These are phyloP conservation scores for Geotrichum fermentans DNA, from an alignment of 1,139 yeast genomes.

Conservation along the genomic window DNA sequence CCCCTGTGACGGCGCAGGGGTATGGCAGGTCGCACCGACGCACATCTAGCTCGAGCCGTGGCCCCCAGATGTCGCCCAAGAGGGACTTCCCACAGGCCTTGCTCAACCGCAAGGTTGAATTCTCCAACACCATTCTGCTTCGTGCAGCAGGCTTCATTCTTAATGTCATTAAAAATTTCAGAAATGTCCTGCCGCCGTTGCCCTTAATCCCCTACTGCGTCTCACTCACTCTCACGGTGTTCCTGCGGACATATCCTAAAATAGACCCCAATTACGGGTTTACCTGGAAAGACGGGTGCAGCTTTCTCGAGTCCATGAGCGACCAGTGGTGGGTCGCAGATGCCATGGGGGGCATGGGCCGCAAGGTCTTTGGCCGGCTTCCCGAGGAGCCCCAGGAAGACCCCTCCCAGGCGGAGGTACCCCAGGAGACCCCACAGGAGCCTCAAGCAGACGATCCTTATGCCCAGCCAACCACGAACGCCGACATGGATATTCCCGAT, in stretches of 20 bases:
- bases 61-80: not conserved
- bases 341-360: slow-evolving; percentile 39
- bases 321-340: slow-evolving; percentile 40
- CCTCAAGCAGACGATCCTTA: not conserved
- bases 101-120: slow-evolving; percentile 1
- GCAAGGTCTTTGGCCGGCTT: slow-evolving; percentile 32
- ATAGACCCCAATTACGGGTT: slow-evolving; percentile 31
- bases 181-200: slow-evolving; percentile 31
- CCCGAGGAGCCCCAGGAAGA: slow-evolving; percentile 22
- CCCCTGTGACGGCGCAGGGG: slow-evolving; percentile 4
- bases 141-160: slow-evolving; percentile 35
- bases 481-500: not conserved
- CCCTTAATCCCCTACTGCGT: slow-evolving; percentile 37
- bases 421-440: not conserved
- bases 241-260: slow-evolving; percentile 35
- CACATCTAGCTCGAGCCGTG: slow-evolving; percentile 2
- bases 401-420: not conserved
- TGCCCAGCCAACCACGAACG: not conserved
- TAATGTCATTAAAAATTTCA: slow-evolving; percentile 28
- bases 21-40: slow-evolving; percentile 5
- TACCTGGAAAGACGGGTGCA: slow-evolving; percentile 33
- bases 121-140: slow-evolving; percentile 23
- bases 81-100: not conserved
- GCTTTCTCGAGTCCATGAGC: slow-evolving; percentile 31
- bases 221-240: slow-evolving; percentile 37